Base-by-base conservation (phyloP, 805 yeast genomes). In the Ogataea zsoltii region DNA sequence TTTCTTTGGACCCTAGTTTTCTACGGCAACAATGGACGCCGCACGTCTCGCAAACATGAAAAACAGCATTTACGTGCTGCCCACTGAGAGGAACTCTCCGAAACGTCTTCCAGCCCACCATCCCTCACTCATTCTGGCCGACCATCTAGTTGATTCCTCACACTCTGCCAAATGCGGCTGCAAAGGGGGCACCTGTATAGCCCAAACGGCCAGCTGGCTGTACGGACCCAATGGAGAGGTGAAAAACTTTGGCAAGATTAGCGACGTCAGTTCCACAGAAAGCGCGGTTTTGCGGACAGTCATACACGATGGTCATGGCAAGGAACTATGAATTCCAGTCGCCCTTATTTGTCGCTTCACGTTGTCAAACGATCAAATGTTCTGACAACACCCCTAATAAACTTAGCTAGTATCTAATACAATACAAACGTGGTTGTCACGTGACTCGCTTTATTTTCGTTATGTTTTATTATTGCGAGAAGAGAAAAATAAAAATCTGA, bases 181-280 rank as follows among this genome's bases (percentile, higher is more conserved):
- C 42, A 55, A 60, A 29, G 68, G 70, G 5, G 60, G 54, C 17
- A 48, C 49, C 12, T 66, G 70, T 39, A 67, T 67, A 40, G 57
- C 57, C 6, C 65, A 67, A 34, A 56, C 51, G 15, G 70, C 70
- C 2, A 49, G 48, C 25, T 67, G 71, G 71, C 49, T 67, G 14
- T 67, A 67, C 41, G 61, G 62, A 2, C 65, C 69, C 10, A 54
- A 65, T 26, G 71, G 71, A 11, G 69, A 66, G 48, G 53, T 67
- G 7, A 61, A 58, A 29, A 44, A 54, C 21, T 21, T 42, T 2
- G 45, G 51, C 10, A 44, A 50, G 12, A 28, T 35, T 14, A 31
- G 44, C 7, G 67, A 60, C 37, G 55, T 63, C 28, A 54, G 53
- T 16, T 42, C 61, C 10, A 61, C 63, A 3, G 69, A 65, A 34